Evolutionary conservation across 2,329 filamentous ascomycete genomes (phyloP).

Genomic region (Sclerotinia sclerotiorum): DNA sequence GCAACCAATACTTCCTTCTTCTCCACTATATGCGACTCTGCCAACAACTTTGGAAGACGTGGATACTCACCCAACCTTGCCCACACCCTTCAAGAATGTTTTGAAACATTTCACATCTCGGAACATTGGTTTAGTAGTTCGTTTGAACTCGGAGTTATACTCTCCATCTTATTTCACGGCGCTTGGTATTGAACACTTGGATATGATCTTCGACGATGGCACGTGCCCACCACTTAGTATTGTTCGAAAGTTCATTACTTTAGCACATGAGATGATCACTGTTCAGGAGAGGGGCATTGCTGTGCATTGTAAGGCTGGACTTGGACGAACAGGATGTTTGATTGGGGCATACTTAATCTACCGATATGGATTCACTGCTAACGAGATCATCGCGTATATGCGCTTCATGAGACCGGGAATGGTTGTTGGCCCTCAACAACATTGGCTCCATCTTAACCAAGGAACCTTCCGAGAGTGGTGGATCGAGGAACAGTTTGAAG

Average conservation of each 20-base stretch:
- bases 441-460: slow-evolving; percentile 98
- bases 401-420: slow-evolving; percentile 98
- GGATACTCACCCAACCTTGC: slow-evolving; percentile 67
- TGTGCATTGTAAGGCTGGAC: slow-evolving; percentile 96
- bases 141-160: slow-evolving; percentile 93
- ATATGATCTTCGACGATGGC: slow-evolving; percentile 99
- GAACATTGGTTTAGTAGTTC: slow-evolving; percentile 89
- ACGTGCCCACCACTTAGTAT: slow-evolving; percentile 86
- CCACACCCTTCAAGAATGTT: slow-evolving; percentile 93
- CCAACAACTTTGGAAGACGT: slow-evolving; percentile 76
- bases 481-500: slow-evolving; percentile 61
- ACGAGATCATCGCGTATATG: slow-evolving; percentile 97
- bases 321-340: slow-evolving; percentile 91
- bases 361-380: slow-evolving; percentile 93
- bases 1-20: slow-evolving; percentile 67
- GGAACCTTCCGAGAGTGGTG: slow-evolving; percentile 98
- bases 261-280: slow-evolving; percentile 92
- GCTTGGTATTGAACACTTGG: slow-evolving; percentile 89
- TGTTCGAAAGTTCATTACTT: slow-evolving; percentile 91
- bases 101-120: slow-evolving; percentile 83
- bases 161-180: slow-evolving; percentile 96
- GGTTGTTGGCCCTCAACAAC: slow-evolving; percentile 97
- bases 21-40: slow-evolving; percentile 70
- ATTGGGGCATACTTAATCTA: slow-evolving; percentile 99
- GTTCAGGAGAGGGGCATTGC: slow-evolving; percentile 90